A percentile compares a stretch with the other conserved stretches of the same genome.
Conservation (phyloP, 2,329 filamentous ascomycete genomes). For the Fusarium scirpi region DNA sequence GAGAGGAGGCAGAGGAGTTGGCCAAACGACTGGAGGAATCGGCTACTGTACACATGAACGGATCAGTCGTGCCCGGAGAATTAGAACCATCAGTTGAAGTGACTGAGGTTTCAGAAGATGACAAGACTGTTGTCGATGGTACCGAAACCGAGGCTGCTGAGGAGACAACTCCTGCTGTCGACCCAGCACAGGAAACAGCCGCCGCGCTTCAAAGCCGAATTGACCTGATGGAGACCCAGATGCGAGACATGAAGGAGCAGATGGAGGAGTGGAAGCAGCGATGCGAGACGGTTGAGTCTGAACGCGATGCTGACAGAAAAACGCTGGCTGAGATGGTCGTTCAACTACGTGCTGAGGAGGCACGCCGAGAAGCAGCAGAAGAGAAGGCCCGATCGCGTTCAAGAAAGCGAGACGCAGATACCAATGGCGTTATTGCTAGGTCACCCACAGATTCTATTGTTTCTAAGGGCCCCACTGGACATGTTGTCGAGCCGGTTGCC, state of each 20-base stretch:
- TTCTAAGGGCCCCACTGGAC: constrained; percentile 31
- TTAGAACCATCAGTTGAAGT: constrained; percentile 28
- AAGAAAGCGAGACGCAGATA: constrained; percentile 47
- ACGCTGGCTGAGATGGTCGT: constrained; percentile 89
- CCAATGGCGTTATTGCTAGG: constrained; percentile 34
- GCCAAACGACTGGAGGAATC: constrained; percentile 76
- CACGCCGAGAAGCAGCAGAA: constrained; percentile 58
- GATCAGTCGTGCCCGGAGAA: constrained; percentile 39
- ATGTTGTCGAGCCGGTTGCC: constrained; percentile 35
- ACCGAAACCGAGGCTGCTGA: constrained; percentile 50
- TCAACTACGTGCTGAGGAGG: constrained; percentile 78
- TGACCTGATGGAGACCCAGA: constrained; percentile 81
- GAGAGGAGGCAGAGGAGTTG: constrained; percentile 85
- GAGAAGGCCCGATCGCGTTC: constrained; percentile 57
- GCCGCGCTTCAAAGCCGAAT: constrained; percentile 71
- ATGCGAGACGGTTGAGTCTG: constrained; percentile 83
- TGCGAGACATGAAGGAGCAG: constrained; percentile 83
- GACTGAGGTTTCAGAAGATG: constrained; percentile 36
- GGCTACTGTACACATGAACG: constrained; percentile 52
- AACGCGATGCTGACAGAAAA: constrained; percentile 77
- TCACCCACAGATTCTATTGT: constrained; percentile 35
- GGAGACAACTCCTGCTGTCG: constrained; percentile 50
- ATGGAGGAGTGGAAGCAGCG: constrained; percentile 82
- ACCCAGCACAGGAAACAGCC: constrained; percentile 54
- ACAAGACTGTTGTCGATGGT: constrained; percentile 30